Conservation (phyloP, 257 asterid species). For the Schizonepeta tenuifolia region DNA sequence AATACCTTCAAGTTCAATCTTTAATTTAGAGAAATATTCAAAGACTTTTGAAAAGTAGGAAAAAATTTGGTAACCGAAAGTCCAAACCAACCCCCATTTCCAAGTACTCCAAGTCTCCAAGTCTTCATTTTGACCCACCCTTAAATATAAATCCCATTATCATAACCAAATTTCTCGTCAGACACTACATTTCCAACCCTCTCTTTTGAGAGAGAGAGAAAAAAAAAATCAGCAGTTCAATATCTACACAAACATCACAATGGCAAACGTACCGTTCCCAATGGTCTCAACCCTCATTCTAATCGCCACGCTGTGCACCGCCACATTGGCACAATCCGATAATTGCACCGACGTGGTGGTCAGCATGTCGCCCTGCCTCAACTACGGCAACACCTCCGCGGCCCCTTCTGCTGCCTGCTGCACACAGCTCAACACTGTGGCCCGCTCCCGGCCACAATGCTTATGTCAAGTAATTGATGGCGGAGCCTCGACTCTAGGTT, state of each 20-base stretch:
- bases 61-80: slow-evolving; percentile 25
- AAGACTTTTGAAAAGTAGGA: background rate
- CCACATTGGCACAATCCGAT: slow-evolving; percentile 52
- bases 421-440: slow-evolving; percentile 68
- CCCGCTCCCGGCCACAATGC: slow-evolving; percentile 66
- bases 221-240: background rate
- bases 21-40: background rate
- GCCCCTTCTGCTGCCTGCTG: slow-evolving; percentile 71
- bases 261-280: slow-evolving; percentile 41
- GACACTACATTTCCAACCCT: background rate
- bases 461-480: slow-evolving; percentile 69
- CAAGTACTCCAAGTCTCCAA: no score
- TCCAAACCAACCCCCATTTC: slow-evolving; percentile 23
- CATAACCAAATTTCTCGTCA: slow-evolving; percentile 20
- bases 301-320: slow-evolving; percentile 39
- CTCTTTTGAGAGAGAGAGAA: no score
- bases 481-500: slow-evolving; percentile 57
- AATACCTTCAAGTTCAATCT: background rate
- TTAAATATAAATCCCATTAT: background rate
- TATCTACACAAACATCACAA: slow-evolving; percentile 20
- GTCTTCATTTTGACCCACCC: background rate
- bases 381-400: slow-evolving; percentile 64
- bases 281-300: slow-evolving; percentile 36
- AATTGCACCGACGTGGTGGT: slow-evolving; percentile 72
- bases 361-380: slow-evolving; percentile 83